Percentiles rank a stretch among this genome's conserved stretches.
Evolutionary conservation across 805 yeast genomes (phyloP).

Genomic region (Barnettozyma salicaria): DNA sequence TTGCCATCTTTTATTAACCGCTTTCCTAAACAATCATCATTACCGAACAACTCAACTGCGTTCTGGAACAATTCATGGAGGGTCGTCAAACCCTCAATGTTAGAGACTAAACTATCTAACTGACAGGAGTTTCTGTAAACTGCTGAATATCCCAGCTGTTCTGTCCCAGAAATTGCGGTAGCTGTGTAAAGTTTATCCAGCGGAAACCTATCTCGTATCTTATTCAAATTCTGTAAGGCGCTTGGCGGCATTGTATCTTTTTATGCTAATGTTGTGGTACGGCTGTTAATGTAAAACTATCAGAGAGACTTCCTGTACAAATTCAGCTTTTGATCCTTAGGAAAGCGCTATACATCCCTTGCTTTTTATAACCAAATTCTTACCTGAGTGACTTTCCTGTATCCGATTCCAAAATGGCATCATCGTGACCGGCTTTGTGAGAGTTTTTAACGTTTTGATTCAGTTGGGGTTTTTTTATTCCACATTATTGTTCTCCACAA

Average conservation of each 20-base stretch:
- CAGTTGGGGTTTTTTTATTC: neutral
- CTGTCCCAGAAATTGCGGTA: slow-evolving; percentile 32
- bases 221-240: slow-evolving; percentile 6
- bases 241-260: neutral
- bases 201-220: slow-evolving; percentile 5
- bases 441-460: neutral
- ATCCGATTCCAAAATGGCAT: no score
- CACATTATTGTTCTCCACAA: no score
- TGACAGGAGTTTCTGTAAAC: slow-evolving; percentile 35
- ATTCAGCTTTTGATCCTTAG: no score
- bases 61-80: slow-evolving; percentile 34
- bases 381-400: no score
- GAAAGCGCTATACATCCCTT: no score
- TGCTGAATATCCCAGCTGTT: slow-evolving; percentile 38
- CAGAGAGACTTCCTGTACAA: no score
- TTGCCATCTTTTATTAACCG: slow-evolving; percentile 26
- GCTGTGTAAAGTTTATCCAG: slow-evolving; percentile 16
- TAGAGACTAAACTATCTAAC: slow-evolving; percentile 19
- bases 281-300: no score
- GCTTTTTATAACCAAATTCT: no score
- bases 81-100: slow-evolving; percentile 29
- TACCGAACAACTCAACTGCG: slow-evolving; percentile 27
- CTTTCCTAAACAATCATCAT: slow-evolving; percentile 35
- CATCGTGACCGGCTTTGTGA: no score
- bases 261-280: no score